phyloP scores from a whole-genome alignment of 441 rosid genomes.

The Brassica hybrid region DNA sequence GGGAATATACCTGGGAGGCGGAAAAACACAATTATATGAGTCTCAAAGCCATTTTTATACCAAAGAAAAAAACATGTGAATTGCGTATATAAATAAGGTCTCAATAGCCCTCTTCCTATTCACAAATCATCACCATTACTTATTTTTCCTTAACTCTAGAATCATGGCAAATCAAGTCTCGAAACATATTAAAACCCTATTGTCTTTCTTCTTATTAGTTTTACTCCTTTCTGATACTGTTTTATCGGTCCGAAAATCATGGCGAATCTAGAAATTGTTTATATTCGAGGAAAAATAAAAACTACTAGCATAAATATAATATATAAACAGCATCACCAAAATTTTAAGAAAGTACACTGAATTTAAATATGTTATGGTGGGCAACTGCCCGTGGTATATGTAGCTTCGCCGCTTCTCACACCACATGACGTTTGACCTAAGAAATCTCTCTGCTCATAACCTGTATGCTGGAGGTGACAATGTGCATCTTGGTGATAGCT shows the following conservation, averaged over 20 bases:
- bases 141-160: neutral
- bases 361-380: no score
- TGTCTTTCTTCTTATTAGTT: conserved; percentile 27
- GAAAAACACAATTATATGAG: neutral
- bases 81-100: neutral
- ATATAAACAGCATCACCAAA: no score
- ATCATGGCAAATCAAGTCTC: conserved; percentile 22
- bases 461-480: neutral
- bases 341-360: no score
- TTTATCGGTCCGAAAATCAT: conserved; percentile 4
- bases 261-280: no score
- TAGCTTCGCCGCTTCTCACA: neutral
- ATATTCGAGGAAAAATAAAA: no score
- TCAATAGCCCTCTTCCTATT: neutral
- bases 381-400: neutral
- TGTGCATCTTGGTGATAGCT: neutral
- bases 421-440: neutral
- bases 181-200: conserved; percentile 25
- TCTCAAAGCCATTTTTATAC: neutral
- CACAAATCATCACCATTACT: neutral
- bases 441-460: neutral
- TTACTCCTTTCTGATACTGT: conserved; percentile 29
- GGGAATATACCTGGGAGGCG: neutral
- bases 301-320: no score
- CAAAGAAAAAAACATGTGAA: neutral